Percentiles rank a stretch among this genome's conserved stretches.
These are phyloP conservation scores for Gastroboletus turbinatus DNA, from an alignment of 1,284 basidiomycete species.

Conservation along the genomic window DNA sequence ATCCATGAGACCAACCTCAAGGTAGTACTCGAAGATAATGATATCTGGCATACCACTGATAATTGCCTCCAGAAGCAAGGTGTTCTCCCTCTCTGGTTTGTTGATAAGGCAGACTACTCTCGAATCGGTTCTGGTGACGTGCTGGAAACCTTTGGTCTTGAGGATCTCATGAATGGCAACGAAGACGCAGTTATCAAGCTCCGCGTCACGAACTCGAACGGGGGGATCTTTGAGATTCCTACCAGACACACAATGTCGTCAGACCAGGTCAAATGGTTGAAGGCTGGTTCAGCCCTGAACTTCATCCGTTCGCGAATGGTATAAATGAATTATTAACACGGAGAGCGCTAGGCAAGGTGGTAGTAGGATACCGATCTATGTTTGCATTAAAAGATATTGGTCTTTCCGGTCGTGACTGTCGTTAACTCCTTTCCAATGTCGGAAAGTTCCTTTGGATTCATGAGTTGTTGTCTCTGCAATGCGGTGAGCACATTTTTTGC, in stretches of 20 bases:
- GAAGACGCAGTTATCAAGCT: slow-evolving; percentile 57
- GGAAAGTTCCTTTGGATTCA: slow-evolving; percentile 26
- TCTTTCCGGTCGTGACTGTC: neutral
- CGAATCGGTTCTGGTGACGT: slow-evolving; percentile 79
- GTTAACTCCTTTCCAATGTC: slow-evolving; percentile 29
- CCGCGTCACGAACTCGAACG: slow-evolving; percentile 67
- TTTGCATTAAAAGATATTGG: neutral
- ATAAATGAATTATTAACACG: slow-evolving; percentile 2
- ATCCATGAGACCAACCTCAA: slow-evolving; percentile 99
- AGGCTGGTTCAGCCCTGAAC: slow-evolving; percentile 86
- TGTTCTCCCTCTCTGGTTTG: slow-evolving; percentile 88
- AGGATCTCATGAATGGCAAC: slow-evolving; percentile 52
- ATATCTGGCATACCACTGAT: slow-evolving; percentile 1
- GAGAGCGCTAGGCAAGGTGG: neutral
- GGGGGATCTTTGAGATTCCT: slow-evolving; percentile 64
- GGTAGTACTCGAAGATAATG: slow-evolving; percentile 41
- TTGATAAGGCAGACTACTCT: slow-evolving; percentile 81
- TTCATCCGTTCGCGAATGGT: slow-evolving; percentile 63
- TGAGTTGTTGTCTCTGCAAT: slow-evolving; percentile 32
- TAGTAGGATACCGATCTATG: slow-evolving; percentile 4
- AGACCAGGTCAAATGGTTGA: slow-evolving; percentile 88
- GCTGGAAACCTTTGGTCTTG: slow-evolving; percentile 35
- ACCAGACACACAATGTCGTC: slow-evolving; percentile 86
- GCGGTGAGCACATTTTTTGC: slow-evolving; percentile 53
- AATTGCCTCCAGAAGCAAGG: slow-evolving; percentile 80